Conservation (phyloP, 2,329 filamentous ascomycete genomes). For the Hortaea werneckii region DNA sequence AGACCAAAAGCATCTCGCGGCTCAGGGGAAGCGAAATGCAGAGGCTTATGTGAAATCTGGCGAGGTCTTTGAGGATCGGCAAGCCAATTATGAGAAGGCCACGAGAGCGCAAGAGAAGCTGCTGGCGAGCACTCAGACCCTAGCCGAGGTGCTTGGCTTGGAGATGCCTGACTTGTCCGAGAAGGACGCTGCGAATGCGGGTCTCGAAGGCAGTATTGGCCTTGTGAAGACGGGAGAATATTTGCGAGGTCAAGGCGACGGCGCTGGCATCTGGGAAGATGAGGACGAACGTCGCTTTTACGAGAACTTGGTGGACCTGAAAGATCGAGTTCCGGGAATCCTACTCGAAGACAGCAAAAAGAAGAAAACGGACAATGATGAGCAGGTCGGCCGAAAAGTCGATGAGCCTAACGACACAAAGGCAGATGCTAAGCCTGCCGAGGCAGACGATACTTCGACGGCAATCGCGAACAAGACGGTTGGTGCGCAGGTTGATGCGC, state of each 20-base stretch:
- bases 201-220: conserved; percentile 70
- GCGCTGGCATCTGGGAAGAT: conserved; percentile 94
- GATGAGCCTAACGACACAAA: conserved; percentile 40
- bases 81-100: conserved; percentile 90
- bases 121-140: conserved; percentile 76
- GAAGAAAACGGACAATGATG: conserved; percentile 75
- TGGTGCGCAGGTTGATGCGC: conserved; percentile 86
- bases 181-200: conserved; percentile 57
- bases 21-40: conserved; percentile 85
- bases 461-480: conserved; percentile 96
- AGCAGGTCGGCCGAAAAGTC: conserved; percentile 67
- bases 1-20: conserved; percentile 82
- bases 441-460: conserved; percentile 75
- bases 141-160: conserved; percentile 76
- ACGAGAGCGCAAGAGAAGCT: conserved; percentile 87
- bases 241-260: conserved; percentile 77
- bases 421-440: conserved; percentile 41
- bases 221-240: conserved; percentile 92
- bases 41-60: conserved; percentile 98
- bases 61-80: conserved; percentile 94
- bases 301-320: conserved; percentile 89
- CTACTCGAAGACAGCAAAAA: conserved; percentile 90
- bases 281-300: conserved; percentile 97
- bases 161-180: conserved; percentile 94
- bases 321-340: conserved; percentile 89